Conservation (phyloP, 208 protist species). For the Acanthamoeba divionensis region DNA sequence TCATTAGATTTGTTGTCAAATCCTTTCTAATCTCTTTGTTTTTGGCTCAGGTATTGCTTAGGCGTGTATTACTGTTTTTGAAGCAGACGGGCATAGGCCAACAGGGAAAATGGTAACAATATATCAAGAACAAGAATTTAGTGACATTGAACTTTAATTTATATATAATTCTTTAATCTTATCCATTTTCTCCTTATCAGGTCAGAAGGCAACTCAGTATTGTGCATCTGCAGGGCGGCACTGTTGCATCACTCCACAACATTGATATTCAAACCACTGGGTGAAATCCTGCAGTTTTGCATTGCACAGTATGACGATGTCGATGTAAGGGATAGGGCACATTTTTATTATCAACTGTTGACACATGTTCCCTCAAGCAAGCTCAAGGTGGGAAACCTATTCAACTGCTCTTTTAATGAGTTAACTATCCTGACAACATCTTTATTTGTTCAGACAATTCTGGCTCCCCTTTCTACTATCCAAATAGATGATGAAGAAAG, state of each 20-base stretch:
- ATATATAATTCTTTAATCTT: too few relatives aligned
- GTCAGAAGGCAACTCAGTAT: background rate
- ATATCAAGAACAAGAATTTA: too few relatives aligned
- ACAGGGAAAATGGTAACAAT: constrained; percentile 12
- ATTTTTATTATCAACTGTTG: constrained; percentile 48
- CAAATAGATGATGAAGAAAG: constrained; percentile 4
- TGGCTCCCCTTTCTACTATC: background rate
- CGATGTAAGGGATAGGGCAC: background rate
- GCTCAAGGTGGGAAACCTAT: background rate
- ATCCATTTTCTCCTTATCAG: too few relatives aligned
- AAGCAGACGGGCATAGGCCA: constrained; percentile 12
- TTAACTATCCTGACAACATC: too few relatives aligned
- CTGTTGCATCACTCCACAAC: background rate
- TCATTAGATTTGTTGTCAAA: too few relatives aligned
- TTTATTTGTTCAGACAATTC: background rate
- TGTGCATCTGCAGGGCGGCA: background rate
- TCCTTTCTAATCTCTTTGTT: too few relatives aligned
- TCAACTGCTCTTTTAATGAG: too few relatives aligned
- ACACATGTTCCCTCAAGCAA: constrained; percentile 7
- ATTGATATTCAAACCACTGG: constrained; percentile 33
- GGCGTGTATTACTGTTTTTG: background rate
- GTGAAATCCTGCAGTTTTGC: constrained; percentile 37
- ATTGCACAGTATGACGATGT: constrained; percentile 1
- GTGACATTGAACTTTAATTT: too few relatives aligned
- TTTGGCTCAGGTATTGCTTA: background rate